Evolutionary conservation across 2,329 filamentous ascomycete species (phyloP), one percentile per base, ranked within the genome.

Genomic region (Cytospora piceicola): DNA sequence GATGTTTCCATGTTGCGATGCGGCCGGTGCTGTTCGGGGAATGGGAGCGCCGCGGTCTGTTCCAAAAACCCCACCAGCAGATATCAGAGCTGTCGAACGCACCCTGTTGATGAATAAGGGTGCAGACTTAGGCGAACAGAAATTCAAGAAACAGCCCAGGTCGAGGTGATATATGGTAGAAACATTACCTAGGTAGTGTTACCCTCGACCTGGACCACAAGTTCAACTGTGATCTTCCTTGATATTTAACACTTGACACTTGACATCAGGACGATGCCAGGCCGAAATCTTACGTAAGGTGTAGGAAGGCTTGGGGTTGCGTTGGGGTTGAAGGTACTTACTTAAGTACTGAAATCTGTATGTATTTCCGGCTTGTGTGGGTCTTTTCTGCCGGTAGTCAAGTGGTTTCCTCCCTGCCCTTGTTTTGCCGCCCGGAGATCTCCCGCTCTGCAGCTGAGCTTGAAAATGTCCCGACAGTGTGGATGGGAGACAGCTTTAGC

Each of bases 1-100:
- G 64, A 76, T 77, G 34, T 69, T 67, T 32, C n/a, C n/a, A n/a
- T n/a, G n/a, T n/a, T n/a, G 70, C 69, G 22, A 75, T 46, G 29
- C 59, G 59, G 11, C n/a, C n/a, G n/a, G n/a, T n/a, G n/a, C n/a
- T n/a, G n/a, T n/a, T n/a, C n/a, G n/a, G n/a, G n/a, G n/a, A n/a
- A n/a, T n/a, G n/a, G n/a, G n/a, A n/a, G n/a, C n/a, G n/a, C n/a
- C n/a, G n/a, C n/a, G n/a, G n/a, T n/a, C n/a, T n/a, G n/a, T n/a
- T n/a, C n/a, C n/a, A n/a, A n/a, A n/a, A n/a, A n/a, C n/a, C n/a
- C n/a, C n/a, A n/a, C n/a, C n/a, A n/a, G n/a, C n/a, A n/a, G n/a
- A n/a, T n/a, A n/a, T n/a, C n/a, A n/a, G n/a, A n/a, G n/a, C n/a
- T n/a, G n/a, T n/a, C n/a, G n/a, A n/a, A n/a, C n/a, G n/a, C n/a